Percentiles rank a stretch among this genome's conserved stretches.
These are phyloP conservation scores for Solanum aculeatissimum DNA, from an alignment of 305 asterid species.

Conservation along the genomic window DNA sequence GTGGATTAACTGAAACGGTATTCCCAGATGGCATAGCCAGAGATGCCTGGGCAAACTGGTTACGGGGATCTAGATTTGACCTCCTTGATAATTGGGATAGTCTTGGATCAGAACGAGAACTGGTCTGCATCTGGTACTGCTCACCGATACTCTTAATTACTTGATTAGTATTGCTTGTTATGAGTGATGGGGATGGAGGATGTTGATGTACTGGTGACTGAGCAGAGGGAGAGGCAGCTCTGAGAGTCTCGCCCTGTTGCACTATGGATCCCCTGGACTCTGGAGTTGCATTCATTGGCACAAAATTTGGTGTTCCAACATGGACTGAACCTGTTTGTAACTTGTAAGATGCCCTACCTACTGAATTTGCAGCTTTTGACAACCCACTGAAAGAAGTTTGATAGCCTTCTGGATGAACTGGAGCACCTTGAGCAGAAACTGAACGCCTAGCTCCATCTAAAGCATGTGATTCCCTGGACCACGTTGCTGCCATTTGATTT, in stretches of 20 bases:
- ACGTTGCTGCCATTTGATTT: conserved; percentile 26
- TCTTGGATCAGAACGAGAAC: conserved; percentile 68
- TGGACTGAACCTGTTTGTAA: conserved; percentile 28
- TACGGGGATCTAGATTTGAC: conserved; percentile 17
- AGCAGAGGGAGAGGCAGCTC: conserved; percentile 29
- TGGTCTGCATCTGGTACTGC: conserved; percentile 31
- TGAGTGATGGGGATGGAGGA: conserved; percentile 44
- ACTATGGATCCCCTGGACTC: conserved; percentile 27
- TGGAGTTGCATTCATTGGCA: conserved; percentile 22
- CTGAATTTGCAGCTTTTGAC: conserved; percentile 24
- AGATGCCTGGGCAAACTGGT: conserved; percentile 33
- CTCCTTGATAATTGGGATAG: conserved; percentile 33
- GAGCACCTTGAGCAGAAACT: conserved; percentile 19
- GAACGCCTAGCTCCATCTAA: conserved; percentile 35
- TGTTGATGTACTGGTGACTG: conserved; percentile 33
- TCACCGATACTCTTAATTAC: conserved; percentile 9
- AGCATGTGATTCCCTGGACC: conserved; percentile 40
- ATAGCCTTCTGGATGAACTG: conserved; percentile 39
- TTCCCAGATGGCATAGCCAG: conserved; percentile 24
- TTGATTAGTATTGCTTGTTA: conserved; percentile 18
- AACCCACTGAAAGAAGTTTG: conserved; percentile 21
- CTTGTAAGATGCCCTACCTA: conserved; percentile 28
- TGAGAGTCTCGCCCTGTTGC: conserved; percentile 32
- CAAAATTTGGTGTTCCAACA: conserved; percentile 28
- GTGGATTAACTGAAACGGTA: conserved; percentile 21